A percentile compares a stretch with the other conserved stretches of the same genome.
phyloP scores from a whole-genome alignment of 1,139 yeast species.

The Suhomyces coccinellae region DNA sequence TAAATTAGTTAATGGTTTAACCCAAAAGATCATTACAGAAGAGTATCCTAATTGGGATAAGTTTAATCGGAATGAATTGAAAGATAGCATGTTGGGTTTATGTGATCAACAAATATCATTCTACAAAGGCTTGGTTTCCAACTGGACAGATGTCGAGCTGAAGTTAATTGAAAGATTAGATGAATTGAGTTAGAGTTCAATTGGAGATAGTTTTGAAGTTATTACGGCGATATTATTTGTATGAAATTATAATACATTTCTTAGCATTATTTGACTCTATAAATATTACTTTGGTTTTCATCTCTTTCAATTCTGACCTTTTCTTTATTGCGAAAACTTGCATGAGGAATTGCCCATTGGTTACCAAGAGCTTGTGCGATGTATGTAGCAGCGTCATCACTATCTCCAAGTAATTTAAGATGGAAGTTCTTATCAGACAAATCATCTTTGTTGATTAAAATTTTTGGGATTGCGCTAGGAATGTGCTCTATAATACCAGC shows the following conservation, averaged over 20 bases:
- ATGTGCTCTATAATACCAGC: slow-evolving; percentile 78
- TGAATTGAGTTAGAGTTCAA: slow-evolving; percentile 23
- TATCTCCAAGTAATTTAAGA: slow-evolving; percentile 72
- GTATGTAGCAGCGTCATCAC: slow-evolving; percentile 81
- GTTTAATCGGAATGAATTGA: slow-evolving; percentile 76
- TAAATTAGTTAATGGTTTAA: slow-evolving; percentile 51
- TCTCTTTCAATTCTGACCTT: slow-evolving; percentile 5
- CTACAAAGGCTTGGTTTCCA: slow-evolving; percentile 67
- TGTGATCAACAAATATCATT: slow-evolving; percentile 78
- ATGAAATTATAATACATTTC: not conserved
- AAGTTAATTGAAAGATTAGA: slow-evolving; percentile 42
- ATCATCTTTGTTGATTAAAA: slow-evolving; percentile 77
- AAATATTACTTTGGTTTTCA: slow-evolving; percentile 8
- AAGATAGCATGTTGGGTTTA: slow-evolving; percentile 63
- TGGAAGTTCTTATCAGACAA: slow-evolving; percentile 67
- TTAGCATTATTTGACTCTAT: slow-evolving; percentile 8
- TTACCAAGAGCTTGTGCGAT: slow-evolving; percentile 38
- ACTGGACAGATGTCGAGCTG: slow-evolving; percentile 66
- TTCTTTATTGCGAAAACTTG: slow-evolving; percentile 5
- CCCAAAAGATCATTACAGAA: slow-evolving; percentile 69
- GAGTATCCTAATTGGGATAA: slow-evolving; percentile 84
- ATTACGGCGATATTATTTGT: not conserved
- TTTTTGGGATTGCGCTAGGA: slow-evolving; percentile 71
- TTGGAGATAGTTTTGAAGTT: not conserved
- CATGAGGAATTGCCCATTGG: slow-evolving; percentile 16